Percentiles rank a stretch among this genome's conserved stretches.
phyloP scores from a whole-genome alignment of 1,284 basidiomycete genomes.

The Cryptococcus jaspeensis region DNA sequence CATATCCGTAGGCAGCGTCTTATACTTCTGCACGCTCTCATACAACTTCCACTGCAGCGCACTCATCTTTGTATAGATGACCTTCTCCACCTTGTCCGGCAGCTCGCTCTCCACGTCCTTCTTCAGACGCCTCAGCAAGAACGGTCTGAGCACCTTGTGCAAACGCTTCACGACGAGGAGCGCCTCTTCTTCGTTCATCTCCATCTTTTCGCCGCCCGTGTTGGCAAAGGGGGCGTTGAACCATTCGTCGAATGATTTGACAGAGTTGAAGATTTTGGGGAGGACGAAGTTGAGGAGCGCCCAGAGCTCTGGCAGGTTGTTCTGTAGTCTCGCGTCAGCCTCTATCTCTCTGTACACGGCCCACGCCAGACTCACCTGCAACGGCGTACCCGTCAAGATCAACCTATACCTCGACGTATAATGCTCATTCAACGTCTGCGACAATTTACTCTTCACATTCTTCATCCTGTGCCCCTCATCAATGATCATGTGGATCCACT shows the following conservation, averaged over 20 bases:
- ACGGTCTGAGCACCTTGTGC: slow-evolving; percentile 92
- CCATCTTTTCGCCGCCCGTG: slow-evolving; percentile 96
- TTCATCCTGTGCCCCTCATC: slow-evolving; percentile 99
- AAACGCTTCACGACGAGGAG: slow-evolving; percentile 95
- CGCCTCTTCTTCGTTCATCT: slow-evolving; percentile 99
- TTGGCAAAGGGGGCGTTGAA: slow-evolving; percentile 99
- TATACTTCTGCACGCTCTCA: slow-evolving; percentile 72
- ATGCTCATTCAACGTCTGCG: slow-evolving; percentile 87
- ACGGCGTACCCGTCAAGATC: slow-evolving; percentile 94
- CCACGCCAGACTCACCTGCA: slow-evolving; percentile 60
- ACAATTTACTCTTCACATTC: slow-evolving; percentile 94
- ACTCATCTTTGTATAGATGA: slow-evolving; percentile 98
- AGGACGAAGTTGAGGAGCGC: slow-evolving; percentile 96
- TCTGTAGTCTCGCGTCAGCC: slow-evolving; percentile 51
- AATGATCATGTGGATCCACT: slow-evolving; percentile 99
- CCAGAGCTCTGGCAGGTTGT: slow-evolving; percentile 98
- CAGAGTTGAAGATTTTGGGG: slow-evolving; percentile 98
- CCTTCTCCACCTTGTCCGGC: slow-evolving; percentile 99
- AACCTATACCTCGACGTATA: slow-evolving; percentile 93
- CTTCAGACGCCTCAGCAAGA: slow-evolving; percentile 93
- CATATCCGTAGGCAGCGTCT: slow-evolving; percentile 58
- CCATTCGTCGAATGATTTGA: slow-evolving; percentile 99
- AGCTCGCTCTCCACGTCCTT: slow-evolving; percentile 98
- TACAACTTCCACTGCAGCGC: slow-evolving; percentile 92
- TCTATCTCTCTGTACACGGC: not conserved